phyloP scores from a whole-genome alignment of 768 basidiomycete genomes.

The Russula griseocarnosa region DNA sequence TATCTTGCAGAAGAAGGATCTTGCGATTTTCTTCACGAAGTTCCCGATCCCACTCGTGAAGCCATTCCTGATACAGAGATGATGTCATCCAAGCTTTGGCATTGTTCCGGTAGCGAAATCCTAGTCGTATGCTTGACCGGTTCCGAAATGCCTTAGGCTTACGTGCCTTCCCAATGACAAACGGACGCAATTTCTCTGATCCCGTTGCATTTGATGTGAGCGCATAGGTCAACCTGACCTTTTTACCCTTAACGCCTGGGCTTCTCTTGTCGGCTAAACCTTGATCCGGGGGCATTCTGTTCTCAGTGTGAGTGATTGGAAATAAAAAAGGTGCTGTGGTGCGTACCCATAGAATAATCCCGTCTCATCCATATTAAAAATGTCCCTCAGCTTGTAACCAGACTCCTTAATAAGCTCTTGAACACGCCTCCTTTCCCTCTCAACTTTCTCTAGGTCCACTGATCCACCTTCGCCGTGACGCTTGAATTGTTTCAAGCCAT shows the following conservation, averaged over 20 bases:
- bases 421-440: not conserved
- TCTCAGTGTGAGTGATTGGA: no score
- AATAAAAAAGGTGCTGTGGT: no score
- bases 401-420: not conserved
- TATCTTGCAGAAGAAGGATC: not conserved
- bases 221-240: not conserved
- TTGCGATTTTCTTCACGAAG: not conserved
- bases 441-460: not conserved
- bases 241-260: not conserved
- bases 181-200: not conserved
- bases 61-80: not conserved
- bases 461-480: not conserved
- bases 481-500: not conserved
- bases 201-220: not conserved
- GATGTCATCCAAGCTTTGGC: not conserved
- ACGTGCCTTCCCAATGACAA: not conserved
- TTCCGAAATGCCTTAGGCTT: not conserved
- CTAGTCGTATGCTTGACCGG: not conserved
- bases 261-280: not conserved
- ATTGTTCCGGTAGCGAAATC: not conserved
- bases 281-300: not conserved
- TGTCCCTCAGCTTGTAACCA: not conserved
- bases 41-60: not conserved
- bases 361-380: constrained; percentile 10
- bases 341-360: constrained; percentile 1